Conservation (phyloP, 768 basidiomycete genomes). For the Tylopilus balloui region DNA sequence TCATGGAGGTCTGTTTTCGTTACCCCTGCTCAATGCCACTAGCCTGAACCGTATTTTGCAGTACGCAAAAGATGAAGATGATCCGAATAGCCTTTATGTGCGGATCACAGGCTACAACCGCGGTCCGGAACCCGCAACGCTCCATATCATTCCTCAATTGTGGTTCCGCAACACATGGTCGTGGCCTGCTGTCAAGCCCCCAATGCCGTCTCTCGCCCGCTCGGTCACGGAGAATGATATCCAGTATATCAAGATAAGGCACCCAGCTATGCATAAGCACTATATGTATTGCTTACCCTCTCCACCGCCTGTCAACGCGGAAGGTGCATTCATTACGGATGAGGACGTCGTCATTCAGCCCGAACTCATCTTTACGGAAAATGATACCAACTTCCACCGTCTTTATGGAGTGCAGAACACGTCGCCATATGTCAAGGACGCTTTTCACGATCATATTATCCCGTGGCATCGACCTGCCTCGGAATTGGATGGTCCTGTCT, state of each 20-base stretch:
- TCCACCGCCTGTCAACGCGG: conserved; percentile 81
- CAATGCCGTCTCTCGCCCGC: conserved; percentile 56
- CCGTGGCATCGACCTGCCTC: conserved; percentile 66
- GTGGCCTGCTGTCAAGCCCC: conserved; percentile 70
- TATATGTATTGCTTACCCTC: conserved; percentile 88
- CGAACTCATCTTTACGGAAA: conserved; percentile 90
- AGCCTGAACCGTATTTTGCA: conserved; percentile 29
- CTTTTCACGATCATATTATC: conserved; percentile 97
- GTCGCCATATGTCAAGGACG: conserved; percentile 87
- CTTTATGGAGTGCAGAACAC: conserved; percentile 87
- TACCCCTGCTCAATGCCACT: conserved; percentile 4
- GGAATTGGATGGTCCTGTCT: conserved; percentile 4
- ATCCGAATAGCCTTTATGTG: conserved; percentile 82
- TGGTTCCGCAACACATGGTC: conserved; percentile 99
- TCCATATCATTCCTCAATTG: conserved; percentile 92
- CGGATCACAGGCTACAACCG: conserved; percentile 97
- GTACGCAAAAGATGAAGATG: conserved; percentile 97
- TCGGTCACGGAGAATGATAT: conserved; percentile 47
- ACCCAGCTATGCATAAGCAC: conserved; percentile 69
- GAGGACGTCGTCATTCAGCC: conserved; percentile 64
- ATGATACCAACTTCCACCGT: conserved; percentile 92
- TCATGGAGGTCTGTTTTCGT: conserved; percentile 72
- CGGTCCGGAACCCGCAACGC: conserved; percentile 88
- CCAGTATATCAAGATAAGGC: conserved; percentile 64
- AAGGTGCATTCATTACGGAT: conserved; percentile 58